Evolutionary conservation across 148 eudicot species (phyloP).

Genomic region (Chenopodium suecicum): DNA sequence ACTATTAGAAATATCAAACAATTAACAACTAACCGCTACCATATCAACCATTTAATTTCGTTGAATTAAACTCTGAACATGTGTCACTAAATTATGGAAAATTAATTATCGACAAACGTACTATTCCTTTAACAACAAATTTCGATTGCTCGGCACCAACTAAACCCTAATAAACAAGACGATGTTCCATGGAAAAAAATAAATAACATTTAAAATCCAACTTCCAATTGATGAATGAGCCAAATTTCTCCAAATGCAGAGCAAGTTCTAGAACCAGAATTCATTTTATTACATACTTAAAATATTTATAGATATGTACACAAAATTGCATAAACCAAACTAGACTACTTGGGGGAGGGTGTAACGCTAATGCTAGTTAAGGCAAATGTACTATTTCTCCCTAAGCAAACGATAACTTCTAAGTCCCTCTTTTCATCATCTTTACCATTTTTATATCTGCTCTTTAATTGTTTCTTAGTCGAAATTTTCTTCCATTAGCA

Average conservation of each 20-base stretch:
- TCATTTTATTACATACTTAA: slow-evolving; percentile 14
- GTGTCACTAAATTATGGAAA: too few relatives aligned
- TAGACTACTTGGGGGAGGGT: slow-evolving; percentile 12
- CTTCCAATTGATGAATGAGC: not conserved
- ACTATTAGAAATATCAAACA: too few relatives aligned
- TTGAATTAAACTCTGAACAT: too few relatives aligned
- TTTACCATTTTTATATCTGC: slow-evolving; percentile 1
- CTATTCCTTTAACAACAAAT: too few relatives aligned
- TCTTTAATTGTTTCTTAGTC: not conserved
- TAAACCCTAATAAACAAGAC: too few relatives aligned
- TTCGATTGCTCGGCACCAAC: too few relatives aligned
- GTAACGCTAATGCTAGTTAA: slow-evolving; percentile 18
- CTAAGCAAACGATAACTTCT: slow-evolving; percentile 5
- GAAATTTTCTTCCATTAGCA: slow-evolving; percentile 8
- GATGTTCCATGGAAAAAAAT: too few relatives aligned
- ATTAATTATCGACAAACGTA: too few relatives aligned
- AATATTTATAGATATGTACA: slow-evolving; percentile 22
- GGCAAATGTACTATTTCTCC: slow-evolving; percentile 8
- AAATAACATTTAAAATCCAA: not conserved
- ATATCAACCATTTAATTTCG: too few relatives aligned
- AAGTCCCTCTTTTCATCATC: slow-evolving; percentile 13
- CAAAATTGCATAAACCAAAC: slow-evolving; percentile 26
- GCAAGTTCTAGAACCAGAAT: not conserved
- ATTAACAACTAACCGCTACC: too few relatives aligned
- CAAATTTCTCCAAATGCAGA: not conserved